phyloP scores from a whole-genome alignment of 192 early-diverging fungal species.

The Entomortierella beljakovae region DNA sequence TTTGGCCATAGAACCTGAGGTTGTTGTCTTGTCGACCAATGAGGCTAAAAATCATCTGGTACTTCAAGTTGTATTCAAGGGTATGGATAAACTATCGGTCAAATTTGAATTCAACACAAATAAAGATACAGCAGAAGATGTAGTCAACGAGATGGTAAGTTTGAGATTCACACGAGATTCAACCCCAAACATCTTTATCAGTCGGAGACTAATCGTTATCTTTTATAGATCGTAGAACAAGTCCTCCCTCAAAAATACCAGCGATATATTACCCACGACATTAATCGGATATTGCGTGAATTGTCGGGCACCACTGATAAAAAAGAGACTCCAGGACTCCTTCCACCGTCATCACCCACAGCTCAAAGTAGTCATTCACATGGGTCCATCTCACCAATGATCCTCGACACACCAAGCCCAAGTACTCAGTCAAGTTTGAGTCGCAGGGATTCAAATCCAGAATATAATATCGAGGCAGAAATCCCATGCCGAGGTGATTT shows the following conservation, averaged over 20 bases:
- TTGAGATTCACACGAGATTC: not conserved
- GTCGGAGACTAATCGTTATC: not conserved
- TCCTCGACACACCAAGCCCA: constrained; percentile 18
- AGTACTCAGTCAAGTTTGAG: constrained; percentile 10
- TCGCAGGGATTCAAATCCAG: constrained; percentile 31
- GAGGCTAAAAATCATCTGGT: constrained; percentile 73
- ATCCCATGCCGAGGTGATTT: constrained; percentile 34
- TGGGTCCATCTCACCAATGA: constrained; percentile 13
- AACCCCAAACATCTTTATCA: not conserved
- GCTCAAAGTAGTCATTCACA: constrained; percentile 13
- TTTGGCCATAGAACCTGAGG: constrained; percentile 79
- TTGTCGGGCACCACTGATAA: constrained; percentile 57
- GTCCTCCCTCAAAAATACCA: constrained; percentile 81
- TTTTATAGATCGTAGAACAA: constrained; percentile 76
- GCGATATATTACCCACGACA: constrained; percentile 82
- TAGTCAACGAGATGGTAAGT: constrained; percentile 83
- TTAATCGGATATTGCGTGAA: constrained; percentile 84
- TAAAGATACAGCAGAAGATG: constrained; percentile 82
- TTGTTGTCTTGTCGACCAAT: constrained; percentile 69
- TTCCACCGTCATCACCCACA: constrained; percentile 34
- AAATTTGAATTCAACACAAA: constrained; percentile 89
- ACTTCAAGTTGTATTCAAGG: constrained; percentile 84
- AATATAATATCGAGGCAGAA: constrained; percentile 22
- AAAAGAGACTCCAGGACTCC: constrained; percentile 32
- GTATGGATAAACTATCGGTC: constrained; percentile 82